Evolutionary conservation across 2,329 filamentous ascomycete species (phyloP).

Genomic region (Cladorrhinum sp.): DNA sequence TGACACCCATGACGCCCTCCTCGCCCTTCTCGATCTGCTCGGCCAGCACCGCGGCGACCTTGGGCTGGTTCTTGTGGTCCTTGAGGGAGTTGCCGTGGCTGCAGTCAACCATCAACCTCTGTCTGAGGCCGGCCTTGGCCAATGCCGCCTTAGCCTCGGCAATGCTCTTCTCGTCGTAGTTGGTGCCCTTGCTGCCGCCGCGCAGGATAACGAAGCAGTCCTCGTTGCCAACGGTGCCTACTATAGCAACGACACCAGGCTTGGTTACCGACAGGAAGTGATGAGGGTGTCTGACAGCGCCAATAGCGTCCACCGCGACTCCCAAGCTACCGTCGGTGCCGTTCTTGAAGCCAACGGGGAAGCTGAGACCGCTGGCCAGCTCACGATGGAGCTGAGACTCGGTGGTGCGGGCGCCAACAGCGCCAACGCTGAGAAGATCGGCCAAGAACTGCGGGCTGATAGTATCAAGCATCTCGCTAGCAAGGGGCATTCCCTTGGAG

Average conservation of each 20-base stretch:
- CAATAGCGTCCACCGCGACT: conserved; percentile 93
- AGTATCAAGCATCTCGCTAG: conserved; percentile 96
- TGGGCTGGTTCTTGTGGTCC: conserved; percentile 95
- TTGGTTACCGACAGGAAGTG: conserved; percentile 98
- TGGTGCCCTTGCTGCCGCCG: conserved; percentile 88
- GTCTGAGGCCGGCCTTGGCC: conserved; percentile 66
- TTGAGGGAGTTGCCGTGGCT: conserved; percentile 95
- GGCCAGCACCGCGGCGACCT: conserved; percentile 78
- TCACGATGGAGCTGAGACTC: conserved; percentile 96
- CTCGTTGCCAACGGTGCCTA: conserved; percentile 89
- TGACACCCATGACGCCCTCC: conserved; percentile 87
- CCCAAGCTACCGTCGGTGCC: conserved; percentile 88
- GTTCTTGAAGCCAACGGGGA: conserved; percentile 99
- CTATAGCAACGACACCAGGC: conserved; percentile 90
- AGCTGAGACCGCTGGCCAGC: conserved; percentile 86
- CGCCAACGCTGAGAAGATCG: conserved; percentile 86
- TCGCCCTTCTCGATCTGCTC: conserved; percentile 85
- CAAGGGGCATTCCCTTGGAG: conserved; percentile 88
- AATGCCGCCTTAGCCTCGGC: conserved; percentile 78
- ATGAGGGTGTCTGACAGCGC: conserved; percentile 85
- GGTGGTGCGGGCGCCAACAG: conserved; percentile 92
- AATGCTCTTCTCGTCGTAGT: conserved; percentile 86
- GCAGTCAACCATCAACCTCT: conserved; percentile 95
- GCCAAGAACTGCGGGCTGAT: conserved; percentile 97
- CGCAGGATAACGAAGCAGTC: conserved; percentile 96